Conservation (phyloP, 2,329 filamentous ascomycete genomes). For the Tympanopsis confertula region DNA sequence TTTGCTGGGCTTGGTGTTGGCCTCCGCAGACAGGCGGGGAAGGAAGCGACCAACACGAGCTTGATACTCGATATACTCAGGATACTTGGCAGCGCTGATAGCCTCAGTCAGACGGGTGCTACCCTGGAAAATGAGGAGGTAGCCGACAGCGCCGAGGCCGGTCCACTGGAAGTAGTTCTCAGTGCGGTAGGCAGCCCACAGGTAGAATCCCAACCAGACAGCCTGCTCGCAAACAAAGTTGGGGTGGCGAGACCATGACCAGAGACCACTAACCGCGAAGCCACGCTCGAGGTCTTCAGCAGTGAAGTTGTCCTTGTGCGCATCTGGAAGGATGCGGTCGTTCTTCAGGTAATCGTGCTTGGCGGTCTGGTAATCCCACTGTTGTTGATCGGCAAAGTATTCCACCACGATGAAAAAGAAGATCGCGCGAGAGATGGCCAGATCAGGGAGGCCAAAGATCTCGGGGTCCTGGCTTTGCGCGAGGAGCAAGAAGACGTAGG, state of each 20-base stretch:
- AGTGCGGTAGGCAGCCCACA: conserved; percentile 72
- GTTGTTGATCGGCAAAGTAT: conserved; percentile 79
- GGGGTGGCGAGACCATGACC: conserved; percentile 80
- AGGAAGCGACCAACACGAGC: conserved; percentile 72
- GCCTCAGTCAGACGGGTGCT: conserved; percentile 81
- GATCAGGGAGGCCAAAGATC: conserved; percentile 27
- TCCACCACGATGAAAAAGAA: conserved; percentile 49
- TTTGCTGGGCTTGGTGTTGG: background rate
- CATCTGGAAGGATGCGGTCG: conserved; percentile 52
- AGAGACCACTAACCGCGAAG: conserved; percentile 75
- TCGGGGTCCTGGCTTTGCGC: conserved; percentile 48
- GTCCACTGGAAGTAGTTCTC: conserved; percentile 70
- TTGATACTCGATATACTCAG: conserved; percentile 79
- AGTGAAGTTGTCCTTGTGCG: conserved; percentile 26
- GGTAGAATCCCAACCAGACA: conserved; percentile 79
- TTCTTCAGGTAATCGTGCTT: conserved; percentile 66
- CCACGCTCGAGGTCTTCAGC: conserved; percentile 77
- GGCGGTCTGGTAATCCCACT: conserved; percentile 81
- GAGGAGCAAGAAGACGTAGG: conserved; percentile 74
- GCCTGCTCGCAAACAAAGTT: conserved; percentile 90
- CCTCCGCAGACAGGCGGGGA: conserved; percentile 27
- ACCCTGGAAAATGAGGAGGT: conserved; percentile 75
- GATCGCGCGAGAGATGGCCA: conserved; percentile 31
- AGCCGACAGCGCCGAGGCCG: conserved; percentile 52
- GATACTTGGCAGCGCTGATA: conserved; percentile 72